phyloP scores from a whole-genome alignment of 2,329 filamentous ascomycete species.

The Whalleya microplaca region DNA sequence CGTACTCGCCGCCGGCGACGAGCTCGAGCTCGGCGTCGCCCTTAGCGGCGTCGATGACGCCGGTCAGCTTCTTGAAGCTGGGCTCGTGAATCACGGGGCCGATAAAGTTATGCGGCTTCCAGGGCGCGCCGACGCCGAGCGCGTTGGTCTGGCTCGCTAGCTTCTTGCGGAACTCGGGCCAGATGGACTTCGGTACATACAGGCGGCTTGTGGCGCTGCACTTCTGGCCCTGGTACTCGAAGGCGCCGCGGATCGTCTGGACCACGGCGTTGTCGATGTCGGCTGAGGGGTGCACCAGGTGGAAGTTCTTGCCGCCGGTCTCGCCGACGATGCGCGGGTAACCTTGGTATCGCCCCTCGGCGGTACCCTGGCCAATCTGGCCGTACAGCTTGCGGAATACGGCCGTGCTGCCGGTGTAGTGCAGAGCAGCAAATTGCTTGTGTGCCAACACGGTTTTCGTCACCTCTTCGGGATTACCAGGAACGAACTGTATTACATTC shows the following conservation, averaged over 20 bases:
- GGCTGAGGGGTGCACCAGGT: conserved; percentile 77
- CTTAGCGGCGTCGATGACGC: conserved; percentile 80
- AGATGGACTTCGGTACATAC: conserved; percentile 77
- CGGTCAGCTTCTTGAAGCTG: conserved; percentile 79
- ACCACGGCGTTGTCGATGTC: conserved; percentile 78
- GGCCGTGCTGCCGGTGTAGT: conserved; percentile 91
- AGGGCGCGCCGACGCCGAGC: conserved; percentile 71
- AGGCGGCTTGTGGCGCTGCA: conserved; percentile 82
- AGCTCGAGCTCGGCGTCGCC: conserved; percentile 73
- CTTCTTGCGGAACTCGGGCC: conserved; percentile 70
- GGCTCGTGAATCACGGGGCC: conserved; percentile 84
- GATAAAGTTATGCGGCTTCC: conserved; percentile 76
- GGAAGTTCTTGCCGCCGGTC: conserved; percentile 94
- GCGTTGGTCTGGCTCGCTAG: conserved; percentile 70
- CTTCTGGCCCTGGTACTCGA: conserved; percentile 91
- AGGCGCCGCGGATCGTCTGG: conserved; percentile 84
- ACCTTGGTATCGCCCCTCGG: conserved; percentile 77
- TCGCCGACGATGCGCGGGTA: conserved; percentile 91
- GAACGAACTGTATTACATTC: conserved; percentile 92
- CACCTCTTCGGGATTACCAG: conserved; percentile 82
- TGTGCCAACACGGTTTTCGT: conserved; percentile 78
- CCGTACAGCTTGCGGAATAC: conserved; percentile 91
- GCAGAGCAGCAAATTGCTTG: conserved; percentile 83
- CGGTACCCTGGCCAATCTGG: conserved; percentile 79
- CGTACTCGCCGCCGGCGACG: conserved; percentile 75